Conservation (phyloP, 495 filamentous ascomycete genomes). For the Penicillium roqueforti region DNA sequence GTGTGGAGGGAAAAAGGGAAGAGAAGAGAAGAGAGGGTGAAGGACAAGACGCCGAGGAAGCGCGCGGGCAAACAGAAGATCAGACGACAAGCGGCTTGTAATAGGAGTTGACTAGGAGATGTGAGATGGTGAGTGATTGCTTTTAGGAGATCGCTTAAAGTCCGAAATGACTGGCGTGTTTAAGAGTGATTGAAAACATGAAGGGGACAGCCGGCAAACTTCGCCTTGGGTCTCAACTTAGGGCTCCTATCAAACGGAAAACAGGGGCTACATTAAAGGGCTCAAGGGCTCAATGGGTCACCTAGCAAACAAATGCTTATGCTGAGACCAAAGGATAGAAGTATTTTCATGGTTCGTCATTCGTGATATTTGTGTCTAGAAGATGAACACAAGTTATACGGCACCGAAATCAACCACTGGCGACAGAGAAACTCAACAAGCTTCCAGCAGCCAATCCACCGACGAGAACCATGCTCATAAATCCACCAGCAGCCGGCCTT, state of each 20-base stretch:
- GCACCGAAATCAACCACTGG: conserved; percentile 21
- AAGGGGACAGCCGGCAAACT: conserved; percentile 1
- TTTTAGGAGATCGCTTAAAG: neutral
- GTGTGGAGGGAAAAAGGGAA: neutral
- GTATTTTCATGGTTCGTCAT: neutral
- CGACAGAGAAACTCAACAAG: conserved; percentile 77
- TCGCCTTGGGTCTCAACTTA: neutral
- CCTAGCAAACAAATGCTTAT: neutral
- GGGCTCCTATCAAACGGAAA: conserved; percentile 1
- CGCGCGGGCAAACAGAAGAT: neutral
- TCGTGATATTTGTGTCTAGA: neutral
- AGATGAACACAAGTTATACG: neutral
- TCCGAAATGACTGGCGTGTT: neutral
- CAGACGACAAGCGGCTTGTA: neutral
- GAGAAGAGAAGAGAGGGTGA: neutral
- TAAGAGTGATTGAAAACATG: neutral
- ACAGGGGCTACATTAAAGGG: neutral
- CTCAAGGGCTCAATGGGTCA: neutral
- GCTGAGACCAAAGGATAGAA: neutral
- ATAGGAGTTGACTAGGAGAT: neutral
- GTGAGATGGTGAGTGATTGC: no score
- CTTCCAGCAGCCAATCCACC: conserved; percentile 80
- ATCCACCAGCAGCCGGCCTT: conserved; percentile 82
- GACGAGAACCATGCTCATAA: conserved; percentile 88
- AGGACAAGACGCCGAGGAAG: neutral